Base-by-base conservation (phyloP, 2,329 filamentous ascomycete species). In the Tolypocladium ovalisporum region DNA sequence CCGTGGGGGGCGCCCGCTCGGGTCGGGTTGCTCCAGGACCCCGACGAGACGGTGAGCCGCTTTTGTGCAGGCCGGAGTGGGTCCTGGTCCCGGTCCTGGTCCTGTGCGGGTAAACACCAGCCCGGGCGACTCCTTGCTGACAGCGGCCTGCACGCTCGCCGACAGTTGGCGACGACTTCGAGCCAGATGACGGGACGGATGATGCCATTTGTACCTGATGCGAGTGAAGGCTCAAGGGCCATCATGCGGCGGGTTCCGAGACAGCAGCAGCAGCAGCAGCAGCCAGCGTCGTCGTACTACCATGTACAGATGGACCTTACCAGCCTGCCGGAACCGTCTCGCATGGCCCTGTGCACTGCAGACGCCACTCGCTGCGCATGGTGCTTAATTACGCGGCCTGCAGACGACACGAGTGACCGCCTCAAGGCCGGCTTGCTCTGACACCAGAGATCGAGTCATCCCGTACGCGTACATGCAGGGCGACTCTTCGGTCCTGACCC, bases 21-120 rank as follows among this genome's bases (percentile, higher is more conserved):
- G 53, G 64, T 70, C 68, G 68, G 68, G 66, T 58, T 64, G 58
- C 61, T 70, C 54, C 56, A 68, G 67, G 62, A 70, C 60, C 61
- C 70, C 70, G 70, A 70, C 59, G 36, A 17, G 37, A 52, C 55
- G 59, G 54, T 52, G 42, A 52, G 32, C n/a, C 29, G 35, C 29
- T 12, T 54, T 27, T 34, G 32, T 34, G 32, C 19, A 10, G 44
- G 44, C 13, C 24, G 24, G 44, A 19, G 17, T 32, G 15, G 27
- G 27, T 9, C 44, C 27, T 8, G 27, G n/a, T 1, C 17, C 44
- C 27, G 27, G n/a, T n/a, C n/a, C n/a, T n/a, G n/a, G n/a, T 12
- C n/a, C n/a, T 15, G 35, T 37, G 35, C 35, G 6, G 15, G 42
- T 13, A 29, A 19, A 32, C 44, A 32, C 27, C 27, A 22, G 17